phyloP scores from a whole-genome alignment of 768 basidiomycete genomes.

The Phlebiopsis flavidoalba region DNA sequence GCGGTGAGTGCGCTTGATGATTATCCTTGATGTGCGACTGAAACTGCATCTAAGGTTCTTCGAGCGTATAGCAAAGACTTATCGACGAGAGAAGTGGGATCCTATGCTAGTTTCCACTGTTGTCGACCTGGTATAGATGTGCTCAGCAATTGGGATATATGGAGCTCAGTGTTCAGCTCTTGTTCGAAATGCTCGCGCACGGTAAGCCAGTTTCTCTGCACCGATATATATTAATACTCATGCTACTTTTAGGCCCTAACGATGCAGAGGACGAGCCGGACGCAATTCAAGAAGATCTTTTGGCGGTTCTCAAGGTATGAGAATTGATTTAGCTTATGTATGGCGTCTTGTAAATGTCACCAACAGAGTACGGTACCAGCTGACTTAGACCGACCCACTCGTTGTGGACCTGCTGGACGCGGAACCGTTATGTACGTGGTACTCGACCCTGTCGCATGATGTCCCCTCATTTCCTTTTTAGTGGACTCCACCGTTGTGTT shows the following conservation, averaged over 20 bases:
- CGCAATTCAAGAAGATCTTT: slow-evolving; percentile 61
- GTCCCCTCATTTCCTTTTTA: slow-evolving; percentile 22
- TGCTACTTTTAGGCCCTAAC: slow-evolving; percentile 24
- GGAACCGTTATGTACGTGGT: slow-evolving; percentile 54
- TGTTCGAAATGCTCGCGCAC: slow-evolving; percentile 80
- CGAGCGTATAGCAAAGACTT: slow-evolving; percentile 86
- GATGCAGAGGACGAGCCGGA: slow-evolving; percentile 41
- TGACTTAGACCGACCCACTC: slow-evolving; percentile 47
- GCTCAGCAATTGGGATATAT: slow-evolving; percentile 74
- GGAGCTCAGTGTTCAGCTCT: slow-evolving; percentile 67
- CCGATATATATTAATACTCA: not conserved
- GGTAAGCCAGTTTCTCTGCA: slow-evolving; percentile 38
- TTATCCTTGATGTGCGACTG: not conserved
- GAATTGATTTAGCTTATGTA: not conserved
- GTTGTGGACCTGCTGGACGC: slow-evolving; percentile 61
- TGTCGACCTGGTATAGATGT: slow-evolving; percentile 79
- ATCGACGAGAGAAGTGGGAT: slow-evolving; percentile 81
- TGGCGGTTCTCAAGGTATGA: slow-evolving; percentile 67
- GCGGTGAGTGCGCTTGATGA: slow-evolving; percentile 43
- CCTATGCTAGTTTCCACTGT: slow-evolving; percentile 67
- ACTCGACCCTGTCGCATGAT: not conserved
- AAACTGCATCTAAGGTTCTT: slow-evolving; percentile 62
- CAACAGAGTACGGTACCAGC: slow-evolving; percentile 67
- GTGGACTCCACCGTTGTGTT: slow-evolving; percentile 68
- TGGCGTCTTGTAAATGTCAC: not conserved